A percentile compares a stretch with the other conserved stretches of the same genome.
Conservation (phyloP, 371 early-diverging fungal genomes). For the Coemansia sp. region DNA sequence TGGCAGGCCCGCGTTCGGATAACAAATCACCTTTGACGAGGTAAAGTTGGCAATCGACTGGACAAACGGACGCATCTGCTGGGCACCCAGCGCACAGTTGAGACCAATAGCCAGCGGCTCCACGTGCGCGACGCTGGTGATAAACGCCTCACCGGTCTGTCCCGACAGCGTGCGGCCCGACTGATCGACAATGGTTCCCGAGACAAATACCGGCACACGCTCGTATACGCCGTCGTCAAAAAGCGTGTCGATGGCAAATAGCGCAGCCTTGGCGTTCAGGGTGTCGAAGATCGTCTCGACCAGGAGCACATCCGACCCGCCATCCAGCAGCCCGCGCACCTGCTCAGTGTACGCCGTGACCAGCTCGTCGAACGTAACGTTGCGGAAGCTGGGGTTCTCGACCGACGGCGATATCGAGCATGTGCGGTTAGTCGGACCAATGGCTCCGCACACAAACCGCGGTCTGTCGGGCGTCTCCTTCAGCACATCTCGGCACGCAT, state of each 20-base stretch:
- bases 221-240: constrained; percentile 78
- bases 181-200: constrained; percentile 96
- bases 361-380: constrained; percentile 91
- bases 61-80: constrained; percentile 93
- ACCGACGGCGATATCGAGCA: constrained; percentile 95
- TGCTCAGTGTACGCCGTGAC: constrained; percentile 87
- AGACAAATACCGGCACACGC: constrained; percentile 81
- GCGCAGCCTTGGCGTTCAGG: constrained; percentile 89
- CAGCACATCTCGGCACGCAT: constrained; percentile 74
- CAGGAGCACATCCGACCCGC: constrained; percentile 85
- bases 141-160: constrained; percentile 94
- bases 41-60: constrained; percentile 82
- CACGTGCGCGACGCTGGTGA: constrained; percentile 74
- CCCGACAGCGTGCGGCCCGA: constrained; percentile 93
- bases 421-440: constrained; percentile 94
- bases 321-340: constrained; percentile 85
- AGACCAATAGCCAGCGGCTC: constrained; percentile 88
- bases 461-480: constrained; percentile 66
- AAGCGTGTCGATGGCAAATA: constrained; percentile 84
- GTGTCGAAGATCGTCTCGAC: constrained; percentile 97
- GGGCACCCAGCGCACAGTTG: constrained; percentile 94
- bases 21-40: constrained; percentile 82
- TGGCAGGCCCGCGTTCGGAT: constrained; percentile 90
- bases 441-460: constrained; percentile 83
- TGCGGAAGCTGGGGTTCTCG: constrained; percentile 90